Evolutionary conservation across 164 flowering plant species (phyloP), one percentile per base, ranked within the genome.

Genomic region (Protea cynaroides): DNA sequence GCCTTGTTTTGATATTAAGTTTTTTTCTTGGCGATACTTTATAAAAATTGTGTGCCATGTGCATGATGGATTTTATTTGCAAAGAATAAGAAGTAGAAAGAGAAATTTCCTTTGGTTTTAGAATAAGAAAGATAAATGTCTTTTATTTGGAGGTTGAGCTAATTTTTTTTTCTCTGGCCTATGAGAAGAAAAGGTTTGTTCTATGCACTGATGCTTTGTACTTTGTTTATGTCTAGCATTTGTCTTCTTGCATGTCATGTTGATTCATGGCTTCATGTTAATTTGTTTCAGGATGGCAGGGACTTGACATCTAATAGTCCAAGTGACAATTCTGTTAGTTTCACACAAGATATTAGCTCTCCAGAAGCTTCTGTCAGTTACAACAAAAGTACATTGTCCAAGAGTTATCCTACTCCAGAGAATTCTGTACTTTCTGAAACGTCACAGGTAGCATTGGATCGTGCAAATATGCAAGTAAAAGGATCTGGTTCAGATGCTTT

Each of bases 391-490:
- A 34, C 60, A 34, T 60, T 53, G 37, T 18, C 65, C 25, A 65
- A 43, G 51, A 62, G 29, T 66, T 43, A 11, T 22, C 64, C 69
- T 37, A 40, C 63, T 63, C 34, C 34, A 29, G 70, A 71, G 58
- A 62, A 58, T 44, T 40, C 38, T 15, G 63, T 47, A 44, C 52
- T 37, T 40, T 56, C 61, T 25, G 75, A 72, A 64, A 62, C 72
- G 64, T 70, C 74, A 67, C 74, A 70, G 73, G 76, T 65, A 73
- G 72, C 63, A 53, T 59, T 38, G 18, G 76, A 76, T 60, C 71
- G 37, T 18, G 56, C 63, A 71, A 74, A 71, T 68, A 77, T 77
- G 80, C 80, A 77, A 71, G 68, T 63, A 25, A 77, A 71, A 77
- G 80, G 80, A 73, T 68, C 69, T 36, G 36, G 57, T 62, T 77